phyloP scores from a whole-genome alignment of 208 protist species.

The Crithidia expoeki region DNA sequence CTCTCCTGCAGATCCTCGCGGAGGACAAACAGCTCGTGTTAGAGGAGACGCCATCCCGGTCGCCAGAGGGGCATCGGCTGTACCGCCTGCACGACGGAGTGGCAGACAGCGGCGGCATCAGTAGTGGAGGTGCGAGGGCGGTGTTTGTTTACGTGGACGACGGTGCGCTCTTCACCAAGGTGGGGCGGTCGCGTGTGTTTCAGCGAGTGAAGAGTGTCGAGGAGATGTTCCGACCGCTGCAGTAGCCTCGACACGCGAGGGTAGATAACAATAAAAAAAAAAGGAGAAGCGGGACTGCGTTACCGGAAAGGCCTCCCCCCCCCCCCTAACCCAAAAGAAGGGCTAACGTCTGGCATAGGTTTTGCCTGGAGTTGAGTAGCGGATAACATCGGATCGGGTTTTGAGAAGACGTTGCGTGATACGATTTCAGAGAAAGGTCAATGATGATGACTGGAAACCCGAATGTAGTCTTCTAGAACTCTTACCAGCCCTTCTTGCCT shows the following conservation, averaged over 20 bases:
- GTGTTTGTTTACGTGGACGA: constrained; percentile 80
- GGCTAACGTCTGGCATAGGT: no score
- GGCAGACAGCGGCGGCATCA: not conserved
- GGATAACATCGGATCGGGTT: no score
- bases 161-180: constrained; percentile 67
- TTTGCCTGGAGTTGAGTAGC: no score
- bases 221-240: constrained; percentile 63
- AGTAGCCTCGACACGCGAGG: not conserved
- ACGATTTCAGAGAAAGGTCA: no score
- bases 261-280: not conserved
- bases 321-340: no score
- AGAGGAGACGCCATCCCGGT: constrained; percentile 64
- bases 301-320: no score
- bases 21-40: constrained; percentile 76
- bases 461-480: no score
- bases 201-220: constrained; percentile 67
- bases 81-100: constrained; percentile 62
- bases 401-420: no score
- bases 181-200: constrained; percentile 42
- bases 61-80: constrained; percentile 65
- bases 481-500: no score
- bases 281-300: not conserved
- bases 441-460: no score
- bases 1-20: constrained; percentile 64
- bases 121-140: constrained; percentile 8